Evolutionary conservation across 768 basidiomycete species (phyloP).

Genomic region (Lepiota subincarnata): DNA sequence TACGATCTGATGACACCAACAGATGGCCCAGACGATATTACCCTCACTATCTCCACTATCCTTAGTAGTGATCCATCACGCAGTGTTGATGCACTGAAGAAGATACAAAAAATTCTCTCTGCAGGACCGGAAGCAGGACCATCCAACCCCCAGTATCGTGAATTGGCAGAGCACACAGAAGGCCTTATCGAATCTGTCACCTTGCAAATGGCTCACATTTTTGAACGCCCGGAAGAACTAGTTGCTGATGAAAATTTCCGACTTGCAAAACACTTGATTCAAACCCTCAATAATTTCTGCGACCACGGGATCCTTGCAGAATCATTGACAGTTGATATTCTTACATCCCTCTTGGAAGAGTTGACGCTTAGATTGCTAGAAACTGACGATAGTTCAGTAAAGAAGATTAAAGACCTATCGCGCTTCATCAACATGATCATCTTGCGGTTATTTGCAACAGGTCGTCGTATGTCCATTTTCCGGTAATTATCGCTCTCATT

Average conservation of each 20-base stretch:
- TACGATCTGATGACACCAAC: constrained; percentile 29
- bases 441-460: constrained; percentile 86
- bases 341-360: constrained; percentile 88
- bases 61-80: constrained; percentile 80
- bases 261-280: constrained; percentile 94
- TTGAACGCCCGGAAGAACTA: constrained; percentile 76
- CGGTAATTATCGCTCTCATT: constrained; percentile 46
- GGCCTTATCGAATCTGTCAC: constrained; percentile 89
- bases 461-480: constrained; percentile 86
- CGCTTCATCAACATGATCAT: constrained; percentile 99
- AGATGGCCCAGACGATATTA: constrained; percentile 55
- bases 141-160: constrained; percentile 65
- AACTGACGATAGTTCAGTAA: constrained; percentile 82
- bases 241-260: constrained; percentile 79
- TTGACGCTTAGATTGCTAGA: constrained; percentile 87
- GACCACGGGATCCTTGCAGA: constrained; percentile 87
- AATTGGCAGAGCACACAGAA: constrained; percentile 75
- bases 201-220: constrained; percentile 87
- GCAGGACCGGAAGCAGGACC: constrained; percentile 71
- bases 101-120: constrained; percentile 82
- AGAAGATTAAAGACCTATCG: constrained; percentile 88
- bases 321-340: constrained; percentile 77
- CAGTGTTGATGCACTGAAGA: constrained; percentile 93
- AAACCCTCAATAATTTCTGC: constrained; percentile 92
- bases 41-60: constrained; percentile 83